These are phyloP conservation scores for Coprinellus aureogranulatus DNA, from an alignment of 768 basidiomycete species.

Conservation along the genomic window DNA sequence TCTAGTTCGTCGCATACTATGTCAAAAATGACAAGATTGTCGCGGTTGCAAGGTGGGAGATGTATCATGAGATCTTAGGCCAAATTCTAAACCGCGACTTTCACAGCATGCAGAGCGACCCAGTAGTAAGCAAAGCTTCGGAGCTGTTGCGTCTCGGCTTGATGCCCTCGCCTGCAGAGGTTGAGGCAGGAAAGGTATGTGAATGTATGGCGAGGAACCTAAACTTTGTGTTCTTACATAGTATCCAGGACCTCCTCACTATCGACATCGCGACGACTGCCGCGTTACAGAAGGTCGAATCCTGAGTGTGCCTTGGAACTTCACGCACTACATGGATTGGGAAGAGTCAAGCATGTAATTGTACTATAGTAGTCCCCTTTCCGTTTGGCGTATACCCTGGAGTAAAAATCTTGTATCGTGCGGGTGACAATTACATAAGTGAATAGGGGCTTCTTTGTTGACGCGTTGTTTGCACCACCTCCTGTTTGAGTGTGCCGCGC, in stretches of 20 bases:
- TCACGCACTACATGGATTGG: too few species aligned
- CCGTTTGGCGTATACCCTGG: neutral
- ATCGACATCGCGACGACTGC: constrained; percentile 38
- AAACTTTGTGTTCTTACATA: neutral
- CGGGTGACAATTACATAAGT: too few species aligned
- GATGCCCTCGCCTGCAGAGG: constrained; percentile 76
- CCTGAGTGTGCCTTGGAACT: too few species aligned
- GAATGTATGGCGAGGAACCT: neutral
- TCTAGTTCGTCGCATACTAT: constrained; percentile 80
- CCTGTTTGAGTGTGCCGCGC: too few species aligned
- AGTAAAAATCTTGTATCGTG: too few species aligned
- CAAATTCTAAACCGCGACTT: neutral
- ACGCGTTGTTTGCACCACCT: constrained; percentile 21
- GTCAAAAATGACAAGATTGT: constrained; percentile 59
- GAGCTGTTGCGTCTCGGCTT: constrained; percentile 74
- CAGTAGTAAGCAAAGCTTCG: constrained; percentile 72
- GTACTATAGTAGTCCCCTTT: too few species aligned
- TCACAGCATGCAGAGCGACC: constrained; percentile 75
- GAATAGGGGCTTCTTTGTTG: constrained; percentile 1
- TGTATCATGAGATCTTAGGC: neutral
- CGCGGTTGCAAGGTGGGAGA: constrained; percentile 60
- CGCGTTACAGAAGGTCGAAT: constrained; percentile 24
- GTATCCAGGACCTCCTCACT: constrained; percentile 40
- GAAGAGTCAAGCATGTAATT: too few species aligned
- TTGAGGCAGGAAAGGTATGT: constrained; percentile 71